Conservation (phyloP, 257 asterid genomes). For the Nemophila menziesii region DNA sequence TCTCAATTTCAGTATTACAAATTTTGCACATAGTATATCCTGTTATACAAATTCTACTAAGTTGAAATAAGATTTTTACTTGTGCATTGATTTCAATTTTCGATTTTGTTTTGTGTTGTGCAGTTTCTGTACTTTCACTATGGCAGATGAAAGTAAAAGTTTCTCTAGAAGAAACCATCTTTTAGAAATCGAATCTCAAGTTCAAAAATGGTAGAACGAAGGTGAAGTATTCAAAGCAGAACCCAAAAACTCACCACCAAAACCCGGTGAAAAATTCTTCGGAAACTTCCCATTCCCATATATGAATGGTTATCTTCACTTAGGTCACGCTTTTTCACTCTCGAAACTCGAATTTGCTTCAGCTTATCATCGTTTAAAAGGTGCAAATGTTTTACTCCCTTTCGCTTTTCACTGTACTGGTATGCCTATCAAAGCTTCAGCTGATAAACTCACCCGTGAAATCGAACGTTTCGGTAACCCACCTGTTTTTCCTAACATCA, state of each 20-base stretch:
- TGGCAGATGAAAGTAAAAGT: conserved; percentile 65
- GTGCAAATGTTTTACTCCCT: conserved; percentile 78
- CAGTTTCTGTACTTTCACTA: conserved; percentile 32
- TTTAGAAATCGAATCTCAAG: conserved; percentile 64
- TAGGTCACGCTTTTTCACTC: conserved; percentile 85
- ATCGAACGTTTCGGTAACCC: conserved; percentile 68
- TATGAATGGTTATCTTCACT: conserved; percentile 84
- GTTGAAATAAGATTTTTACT: too few relatives aligned
- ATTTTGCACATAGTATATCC: too few relatives aligned
- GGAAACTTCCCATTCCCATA: conserved; percentile 92
- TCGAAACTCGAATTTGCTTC: conserved; percentile 91
- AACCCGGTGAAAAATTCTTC: conserved; percentile 67
- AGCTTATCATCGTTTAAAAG: conserved; percentile 77
- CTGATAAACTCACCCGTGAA: conserved; percentile 73
- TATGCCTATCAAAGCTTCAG: conserved; percentile 97
- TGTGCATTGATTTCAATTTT: too few relatives aligned
- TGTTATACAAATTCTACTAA: too few relatives aligned
- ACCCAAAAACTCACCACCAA: conserved; percentile 44
- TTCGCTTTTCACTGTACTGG: conserved; percentile 93
- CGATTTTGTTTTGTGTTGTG: conserved; percentile 1
- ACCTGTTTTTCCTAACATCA: conserved; percentile 55
- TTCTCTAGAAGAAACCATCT: conserved; percentile 52
- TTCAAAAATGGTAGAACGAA: conserved; percentile 61
- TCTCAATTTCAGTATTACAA: too few relatives aligned
- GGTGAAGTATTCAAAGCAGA: conserved; percentile 68